Evolutionary conservation across 2,329 filamentous ascomycete genomes (phyloP), one percentile per base, ranked within the genome.

Genomic region (Cercospora beticola): DNA sequence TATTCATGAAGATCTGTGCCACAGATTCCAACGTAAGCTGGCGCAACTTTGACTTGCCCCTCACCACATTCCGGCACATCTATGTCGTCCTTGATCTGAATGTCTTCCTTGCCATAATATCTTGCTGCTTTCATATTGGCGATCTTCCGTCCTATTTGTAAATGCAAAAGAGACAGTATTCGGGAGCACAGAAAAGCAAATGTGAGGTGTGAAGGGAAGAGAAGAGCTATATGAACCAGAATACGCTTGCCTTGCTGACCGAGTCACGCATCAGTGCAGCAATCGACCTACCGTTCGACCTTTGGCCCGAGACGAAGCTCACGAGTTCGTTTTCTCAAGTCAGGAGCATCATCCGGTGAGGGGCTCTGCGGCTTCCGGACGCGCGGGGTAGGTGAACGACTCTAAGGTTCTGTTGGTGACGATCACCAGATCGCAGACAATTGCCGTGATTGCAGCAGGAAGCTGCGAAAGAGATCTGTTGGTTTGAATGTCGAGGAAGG

Each of bases 81-180:
- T 28, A 88, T 79, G 64, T 78, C 76, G 69, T 85, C 75, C 71
- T 87, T 85, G 71, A 88, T 81, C 49, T 85, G 80, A 65, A 88
- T 83, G 73, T 88, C 85, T 71, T 84, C 82, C 68, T 83, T 84
- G 16, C 85, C 86, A 74, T 87, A 84, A 72, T 85, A 88, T 72
- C 84, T 79, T 26, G 84, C 83, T 58, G 86, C 86, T 71, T 82
- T 82, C 86, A 87, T 87, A 23, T 71, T 74, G 62, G 36, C 23
- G n/a, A 60, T 31, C 9, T 62, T 57, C 5, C 8, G 16, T 30
- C n/a, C 23, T 61, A 30, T 30, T 18, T 16, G 40, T 31, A 8
- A 8, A 7, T 18, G 56, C 31, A 23, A 36, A 6, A 6, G 56
- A 7, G 16, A 33, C 8, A 36, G 28, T 36, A 0, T 21, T 8